Percentiles rank a stretch among this genome's conserved stretches.
These are phyloP conservation scores for Wickerhamomyces sp. DNA, from an alignment of 1,139 yeast species.

Conservation along the genomic window DNA sequence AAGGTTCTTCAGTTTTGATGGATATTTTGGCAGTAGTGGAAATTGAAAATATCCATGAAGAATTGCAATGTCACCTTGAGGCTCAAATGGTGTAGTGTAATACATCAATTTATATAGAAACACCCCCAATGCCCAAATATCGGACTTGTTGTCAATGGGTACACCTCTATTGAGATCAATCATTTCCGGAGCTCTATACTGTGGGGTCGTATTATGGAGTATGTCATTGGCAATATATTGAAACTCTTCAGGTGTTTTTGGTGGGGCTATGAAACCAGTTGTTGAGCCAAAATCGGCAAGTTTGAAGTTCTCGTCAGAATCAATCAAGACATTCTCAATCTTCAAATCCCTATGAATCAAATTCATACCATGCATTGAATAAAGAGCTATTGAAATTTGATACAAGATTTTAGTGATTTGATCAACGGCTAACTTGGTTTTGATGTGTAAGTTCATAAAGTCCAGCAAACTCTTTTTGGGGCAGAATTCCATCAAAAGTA, in stretches of 20 bases:
- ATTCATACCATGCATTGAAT: slow-evolving; percentile 62
- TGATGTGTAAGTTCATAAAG: slow-evolving; percentile 66
- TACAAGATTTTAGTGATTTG: slow-evolving; percentile 65
- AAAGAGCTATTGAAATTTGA: slow-evolving; percentile 63
- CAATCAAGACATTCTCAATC: slow-evolving; percentile 71
- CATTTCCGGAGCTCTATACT: slow-evolving; percentile 81
- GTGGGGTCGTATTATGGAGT: slow-evolving; percentile 75
- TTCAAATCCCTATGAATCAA: slow-evolving; percentile 74
- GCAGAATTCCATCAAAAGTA: slow-evolving; percentile 74
- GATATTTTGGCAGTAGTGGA: slow-evolving; percentile 49
- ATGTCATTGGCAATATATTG: slow-evolving; percentile 60
- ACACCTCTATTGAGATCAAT: slow-evolving; percentile 60
- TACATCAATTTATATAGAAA: slow-evolving; percentile 72
- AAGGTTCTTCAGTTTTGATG: slow-evolving; percentile 63
- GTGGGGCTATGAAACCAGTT: slow-evolving; percentile 55
- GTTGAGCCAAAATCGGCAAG: slow-evolving; percentile 80
- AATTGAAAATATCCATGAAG: slow-evolving; percentile 62
- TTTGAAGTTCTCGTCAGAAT: slow-evolving; percentile 51
- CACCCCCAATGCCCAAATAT: slow-evolving; percentile 82
- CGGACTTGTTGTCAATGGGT: slow-evolving; percentile 73
- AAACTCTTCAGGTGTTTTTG: slow-evolving; percentile 58
- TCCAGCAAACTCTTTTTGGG: slow-evolving; percentile 68
- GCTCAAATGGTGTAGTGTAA: slow-evolving; percentile 79
- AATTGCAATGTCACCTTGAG: slow-evolving; percentile 67
- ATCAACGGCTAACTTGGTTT: slow-evolving; percentile 53